phyloP scores from a whole-genome alignment of 2,329 filamentous ascomycete species.

The Colletotrichum limetticola region DNA sequence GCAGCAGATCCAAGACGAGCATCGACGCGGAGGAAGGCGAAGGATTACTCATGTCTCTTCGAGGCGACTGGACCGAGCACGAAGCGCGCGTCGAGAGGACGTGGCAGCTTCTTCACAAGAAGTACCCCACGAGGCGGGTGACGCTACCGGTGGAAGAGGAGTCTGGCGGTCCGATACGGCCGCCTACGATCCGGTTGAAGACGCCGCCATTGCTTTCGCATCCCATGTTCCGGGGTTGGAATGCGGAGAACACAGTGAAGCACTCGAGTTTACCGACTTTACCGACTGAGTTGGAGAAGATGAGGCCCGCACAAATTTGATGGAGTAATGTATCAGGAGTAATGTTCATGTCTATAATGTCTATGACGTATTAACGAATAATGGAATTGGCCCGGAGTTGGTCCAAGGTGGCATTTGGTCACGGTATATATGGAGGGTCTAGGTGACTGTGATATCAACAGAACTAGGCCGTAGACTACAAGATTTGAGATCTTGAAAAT shows the following conservation, averaged over 20 bases:
- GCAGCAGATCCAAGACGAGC: background rate
- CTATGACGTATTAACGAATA: slow-evolving; percentile 18
- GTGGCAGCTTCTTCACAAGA: slow-evolving; percentile 31
- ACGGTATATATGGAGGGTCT: background rate
- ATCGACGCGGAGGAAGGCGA: slow-evolving; percentile 19
- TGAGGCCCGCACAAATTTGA: slow-evolving; percentile 29
- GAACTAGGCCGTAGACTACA: background rate
- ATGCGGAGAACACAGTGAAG: background rate
- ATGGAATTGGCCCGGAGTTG: slow-evolving; percentile 2
- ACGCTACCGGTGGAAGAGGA: slow-evolving; percentile 24
- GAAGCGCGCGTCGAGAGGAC: slow-evolving; percentile 30
- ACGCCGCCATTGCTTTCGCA: slow-evolving; percentile 32
- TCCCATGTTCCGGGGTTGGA: slow-evolving; percentile 33
- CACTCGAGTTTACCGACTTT: slow-evolving; percentile 26
- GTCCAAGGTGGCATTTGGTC: slow-evolving; percentile 2
- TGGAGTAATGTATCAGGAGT: background rate
- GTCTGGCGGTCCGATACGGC: slow-evolving; percentile 12
- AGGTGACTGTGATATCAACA: background rate
- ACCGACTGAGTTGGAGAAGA: slow-evolving; percentile 24
- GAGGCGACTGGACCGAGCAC: slow-evolving; percentile 27
- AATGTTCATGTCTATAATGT: slow-evolving; percentile 18
- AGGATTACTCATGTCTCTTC: background rate
- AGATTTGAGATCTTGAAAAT: background rate
- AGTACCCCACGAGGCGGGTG: slow-evolving; percentile 29
- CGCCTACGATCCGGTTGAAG: slow-evolving; percentile 29